Conservation (phyloP, 768 basidiomycete genomes). For the Tricholoma furcatifolium region DNA sequence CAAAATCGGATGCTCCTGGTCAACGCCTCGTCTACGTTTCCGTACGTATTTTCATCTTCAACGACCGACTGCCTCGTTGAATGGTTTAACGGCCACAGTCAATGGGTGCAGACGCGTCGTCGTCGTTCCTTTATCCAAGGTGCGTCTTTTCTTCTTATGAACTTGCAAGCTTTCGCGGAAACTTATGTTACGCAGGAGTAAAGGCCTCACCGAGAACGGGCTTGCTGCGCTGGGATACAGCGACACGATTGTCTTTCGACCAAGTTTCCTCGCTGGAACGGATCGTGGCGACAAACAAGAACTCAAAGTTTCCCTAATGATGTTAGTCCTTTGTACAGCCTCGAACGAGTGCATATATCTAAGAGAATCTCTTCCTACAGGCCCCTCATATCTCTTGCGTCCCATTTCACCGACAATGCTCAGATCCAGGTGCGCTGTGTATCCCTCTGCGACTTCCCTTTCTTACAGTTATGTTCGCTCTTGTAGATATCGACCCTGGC, state of each 20-base stretch:
- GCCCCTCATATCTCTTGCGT: constrained; percentile 32
- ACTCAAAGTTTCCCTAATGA: constrained; percentile 37
- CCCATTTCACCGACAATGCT: constrained; percentile 33
- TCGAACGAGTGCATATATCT: not conserved
- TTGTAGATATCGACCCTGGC: constrained; percentile 51
- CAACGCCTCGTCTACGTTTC: constrained; percentile 76
- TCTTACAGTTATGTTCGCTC: not conserved
- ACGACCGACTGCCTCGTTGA: not conserved
- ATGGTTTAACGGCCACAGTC: constrained; percentile 30
- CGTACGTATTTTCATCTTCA: constrained; percentile 32
- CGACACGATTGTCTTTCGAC: constrained; percentile 71
- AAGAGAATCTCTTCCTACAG: constrained; percentile 22
- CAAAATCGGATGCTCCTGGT: constrained; percentile 44
- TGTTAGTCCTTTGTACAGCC: constrained; percentile 28
- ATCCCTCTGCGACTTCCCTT: not conserved
- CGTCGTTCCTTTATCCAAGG: constrained; percentile 53
- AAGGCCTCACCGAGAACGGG: constrained; percentile 71
- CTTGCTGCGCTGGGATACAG: constrained; percentile 67
- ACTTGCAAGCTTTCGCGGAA: not conserved
- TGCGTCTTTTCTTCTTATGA: constrained; percentile 17
- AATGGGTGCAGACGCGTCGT: constrained; percentile 44
- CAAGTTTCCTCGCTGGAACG: constrained; percentile 50
- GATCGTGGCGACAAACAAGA: constrained; percentile 38
- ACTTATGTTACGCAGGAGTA: constrained; percentile 45
- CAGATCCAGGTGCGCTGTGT: constrained; percentile 44